These are phyloP conservation scores for Acanthamoeba polyphaga DNA, from an alignment of 208 protist species.

Conservation along the genomic window DNA sequence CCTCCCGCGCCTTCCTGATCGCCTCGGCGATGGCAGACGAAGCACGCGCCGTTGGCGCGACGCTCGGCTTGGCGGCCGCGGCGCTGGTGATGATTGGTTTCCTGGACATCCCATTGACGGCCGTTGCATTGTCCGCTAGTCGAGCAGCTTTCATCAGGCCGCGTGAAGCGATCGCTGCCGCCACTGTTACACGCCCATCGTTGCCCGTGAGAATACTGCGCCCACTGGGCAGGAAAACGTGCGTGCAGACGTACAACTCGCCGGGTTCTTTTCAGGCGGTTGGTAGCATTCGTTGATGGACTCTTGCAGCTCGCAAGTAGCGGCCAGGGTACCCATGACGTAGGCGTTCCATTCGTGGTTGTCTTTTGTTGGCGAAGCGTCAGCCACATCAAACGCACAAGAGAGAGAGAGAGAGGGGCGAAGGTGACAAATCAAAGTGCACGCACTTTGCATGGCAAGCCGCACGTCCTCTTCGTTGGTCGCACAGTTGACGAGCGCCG, in stretches of 20 bases:
- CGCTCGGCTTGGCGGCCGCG: neutral
- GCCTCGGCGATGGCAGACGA: constrained; percentile 28
- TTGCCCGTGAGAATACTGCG: neutral
- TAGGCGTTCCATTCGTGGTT: constrained; percentile 6
- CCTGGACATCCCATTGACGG: neutral
- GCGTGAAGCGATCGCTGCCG: constrained; percentile 33
- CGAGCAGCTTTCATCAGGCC: neutral
- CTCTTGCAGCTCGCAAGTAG: neutral
- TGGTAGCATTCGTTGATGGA: constrained; percentile 31
- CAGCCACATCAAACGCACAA: too few species aligned
- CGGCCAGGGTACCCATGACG: neutral
- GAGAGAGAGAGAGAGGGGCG: too few species aligned
- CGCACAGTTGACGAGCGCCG: constrained; percentile 5
- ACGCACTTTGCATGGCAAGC: neutral
- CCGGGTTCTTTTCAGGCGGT: constrained; percentile 10
- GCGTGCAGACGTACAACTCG: neutral
- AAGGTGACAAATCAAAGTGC: neutral
- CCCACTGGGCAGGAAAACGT: neutral
- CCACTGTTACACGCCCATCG: neutral
- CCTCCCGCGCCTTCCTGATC: constrained; percentile 56
- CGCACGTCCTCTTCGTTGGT: neutral
- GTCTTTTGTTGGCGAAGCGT: neutral
- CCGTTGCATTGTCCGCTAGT: neutral
- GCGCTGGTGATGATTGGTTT: neutral
- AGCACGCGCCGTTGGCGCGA: neutral